Evolutionary conservation across 805 yeast genomes (phyloP).

Genomic region (Yamadazyma scolyti): DNA sequence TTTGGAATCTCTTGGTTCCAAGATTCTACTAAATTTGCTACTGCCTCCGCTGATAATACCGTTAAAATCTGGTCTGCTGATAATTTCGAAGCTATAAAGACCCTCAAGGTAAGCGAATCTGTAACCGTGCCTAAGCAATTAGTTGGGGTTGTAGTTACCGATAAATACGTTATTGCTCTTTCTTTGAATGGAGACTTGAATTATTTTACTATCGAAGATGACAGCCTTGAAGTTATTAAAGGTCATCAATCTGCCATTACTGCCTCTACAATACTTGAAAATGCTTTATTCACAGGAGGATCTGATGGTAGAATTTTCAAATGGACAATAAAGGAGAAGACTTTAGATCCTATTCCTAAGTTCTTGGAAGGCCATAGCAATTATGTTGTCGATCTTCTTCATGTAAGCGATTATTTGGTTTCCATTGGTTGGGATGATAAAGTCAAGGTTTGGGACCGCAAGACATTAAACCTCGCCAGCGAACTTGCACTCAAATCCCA

Average conservation of each 20-base stretch:
- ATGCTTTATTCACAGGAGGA: constrained; percentile 57
- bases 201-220: constrained; percentile 43
- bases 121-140: constrained; percentile 60
- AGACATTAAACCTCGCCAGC: constrained; percentile 2
- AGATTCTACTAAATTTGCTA: constrained; percentile 56
- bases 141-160: constrained; percentile 73
- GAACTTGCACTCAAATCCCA: constrained; percentile 19
- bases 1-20: constrained; percentile 70
- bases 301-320: constrained; percentile 71
- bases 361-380: constrained; percentile 55
- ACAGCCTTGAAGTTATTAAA: constrained; percentile 33
- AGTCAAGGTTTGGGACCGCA: constrained; percentile 40
- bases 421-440: constrained; percentile 92
- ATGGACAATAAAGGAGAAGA: constrained; percentile 45
- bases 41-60: constrained; percentile 80
- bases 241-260: constrained; percentile 89
- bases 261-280: constrained; percentile 33
- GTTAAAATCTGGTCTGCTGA: constrained; percentile 60
- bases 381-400: constrained; percentile 53
- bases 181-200: constrained; percentile 71
- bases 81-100: constrained; percentile 30
- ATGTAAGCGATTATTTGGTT: constrained; percentile 24
- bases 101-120: constrained; percentile 46
- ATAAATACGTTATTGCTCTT: constrained; percentile 57
- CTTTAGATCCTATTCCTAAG: constrained; percentile 18